A percentile compares a stretch with the other conserved stretches of the same genome.
phyloP scores from a whole-genome alignment of 352 stramenopile genomes.

The Thraustochytrium striatum region DNA sequence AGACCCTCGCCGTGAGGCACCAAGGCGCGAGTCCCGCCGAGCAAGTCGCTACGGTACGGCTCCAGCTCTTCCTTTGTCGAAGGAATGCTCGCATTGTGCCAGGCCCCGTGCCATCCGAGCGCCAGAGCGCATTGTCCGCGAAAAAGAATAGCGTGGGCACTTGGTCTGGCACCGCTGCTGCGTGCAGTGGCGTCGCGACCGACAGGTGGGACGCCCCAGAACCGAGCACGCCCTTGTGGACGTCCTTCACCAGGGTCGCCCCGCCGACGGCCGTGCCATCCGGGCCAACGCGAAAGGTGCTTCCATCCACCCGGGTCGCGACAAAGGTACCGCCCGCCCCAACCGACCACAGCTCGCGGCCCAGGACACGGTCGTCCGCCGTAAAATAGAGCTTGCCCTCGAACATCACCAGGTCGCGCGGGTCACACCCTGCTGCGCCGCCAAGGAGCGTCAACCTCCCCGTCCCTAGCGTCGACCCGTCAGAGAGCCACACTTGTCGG shows the following conservation, averaged over 20 bases:
- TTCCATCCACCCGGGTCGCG: conserved; percentile 63
- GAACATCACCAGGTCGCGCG: conserved; percentile 59
- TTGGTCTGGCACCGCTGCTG: conserved; percentile 50
- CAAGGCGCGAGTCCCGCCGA: no score
- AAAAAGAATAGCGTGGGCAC: background rate
- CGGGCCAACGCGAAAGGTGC: conserved; percentile 60
- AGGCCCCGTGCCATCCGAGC: conserved; percentile 59
- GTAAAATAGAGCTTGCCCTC: conserved; percentile 66
- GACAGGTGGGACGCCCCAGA: background rate
- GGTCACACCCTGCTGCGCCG: conserved; percentile 56
- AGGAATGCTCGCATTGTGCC: conserved; percentile 60
- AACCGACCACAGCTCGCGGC: conserved; percentile 70
- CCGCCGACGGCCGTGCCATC: conserved; percentile 59
- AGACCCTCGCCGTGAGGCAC: no score
- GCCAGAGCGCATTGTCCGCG: conserved; percentile 56
- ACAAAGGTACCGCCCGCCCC: conserved; percentile 60
- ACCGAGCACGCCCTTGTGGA: background rate
- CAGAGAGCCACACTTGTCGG: conserved; percentile 68
- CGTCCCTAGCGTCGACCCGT: conserved; percentile 58
- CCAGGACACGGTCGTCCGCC: conserved; percentile 71
- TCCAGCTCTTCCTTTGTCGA: no score
- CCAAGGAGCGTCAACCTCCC: conserved; percentile 54
- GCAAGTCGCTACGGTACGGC: no score
- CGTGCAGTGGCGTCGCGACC: conserved; percentile 47
- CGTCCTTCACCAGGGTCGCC: conserved; percentile 53